phyloP scores from a whole-genome alignment of 2,329 filamentous ascomycete genomes.

The Tolypocladium capitatum region DNA sequence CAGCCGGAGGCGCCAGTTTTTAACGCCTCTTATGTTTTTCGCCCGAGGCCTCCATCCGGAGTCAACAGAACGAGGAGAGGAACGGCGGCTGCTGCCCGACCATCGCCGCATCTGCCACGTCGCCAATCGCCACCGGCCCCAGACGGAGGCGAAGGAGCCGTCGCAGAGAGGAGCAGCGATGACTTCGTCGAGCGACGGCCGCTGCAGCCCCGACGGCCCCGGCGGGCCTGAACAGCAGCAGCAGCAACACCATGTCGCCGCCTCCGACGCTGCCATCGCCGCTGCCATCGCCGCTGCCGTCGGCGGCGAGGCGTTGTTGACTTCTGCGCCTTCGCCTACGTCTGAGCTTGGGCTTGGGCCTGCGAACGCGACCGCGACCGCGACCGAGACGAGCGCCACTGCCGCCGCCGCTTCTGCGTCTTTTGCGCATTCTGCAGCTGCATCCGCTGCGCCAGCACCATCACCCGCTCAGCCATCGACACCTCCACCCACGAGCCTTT shows the following conservation, averaged over 20 bases:
- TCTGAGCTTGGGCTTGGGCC: not conserved
- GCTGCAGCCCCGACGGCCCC: constrained; percentile 12
- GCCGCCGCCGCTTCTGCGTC: not conserved
- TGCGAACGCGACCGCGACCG: not conserved
- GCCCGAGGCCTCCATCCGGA: constrained; percentile 8
- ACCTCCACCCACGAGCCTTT: constrained; percentile 4
- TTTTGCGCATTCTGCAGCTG: not conserved
- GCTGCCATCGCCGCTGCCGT: not conserved
- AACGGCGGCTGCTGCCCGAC: not conserved
- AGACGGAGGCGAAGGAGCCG: constrained; percentile 41
- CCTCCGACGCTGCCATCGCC: not conserved
- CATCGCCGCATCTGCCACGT: not conserved
- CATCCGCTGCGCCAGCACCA: not conserved
- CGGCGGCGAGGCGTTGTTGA: not conserved
- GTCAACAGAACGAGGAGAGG: constrained; percentile 1
- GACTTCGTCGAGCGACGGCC: constrained; percentile 43
- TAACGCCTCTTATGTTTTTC: constrained; percentile 6
- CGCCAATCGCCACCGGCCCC: not conserved
- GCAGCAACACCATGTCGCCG: not conserved
- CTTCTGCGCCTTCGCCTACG: not conserved
- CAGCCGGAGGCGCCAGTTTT: constrained; percentile 1
- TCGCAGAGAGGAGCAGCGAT: constrained; percentile 37
- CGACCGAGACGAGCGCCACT: constrained; percentile 1
- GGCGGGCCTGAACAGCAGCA: constrained; percentile 1
- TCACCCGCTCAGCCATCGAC: constrained; percentile 2